These are phyloP conservation scores for Microstegium vimineum DNA, from an alignment of 176 grass and related monocot genomes.

Conservation along the genomic window DNA sequence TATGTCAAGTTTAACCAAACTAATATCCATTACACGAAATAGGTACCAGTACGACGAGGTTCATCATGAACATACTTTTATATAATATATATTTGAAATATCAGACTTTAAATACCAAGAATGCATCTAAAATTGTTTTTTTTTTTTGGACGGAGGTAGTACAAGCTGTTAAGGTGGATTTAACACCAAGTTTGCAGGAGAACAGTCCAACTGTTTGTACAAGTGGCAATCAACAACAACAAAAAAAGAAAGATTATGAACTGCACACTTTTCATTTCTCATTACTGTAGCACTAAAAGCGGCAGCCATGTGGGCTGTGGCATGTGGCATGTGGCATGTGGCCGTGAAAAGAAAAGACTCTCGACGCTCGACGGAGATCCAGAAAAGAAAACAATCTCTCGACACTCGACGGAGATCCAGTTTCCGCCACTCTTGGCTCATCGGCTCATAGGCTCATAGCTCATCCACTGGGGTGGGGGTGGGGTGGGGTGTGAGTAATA, in stretches of 20 bases:
- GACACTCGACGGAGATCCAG: background rate
- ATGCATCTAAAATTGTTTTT: too few relatives aligned
- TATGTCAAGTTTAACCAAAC: too few relatives aligned
- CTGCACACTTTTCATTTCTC: background rate
- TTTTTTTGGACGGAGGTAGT: too few relatives aligned
- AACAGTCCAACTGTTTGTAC: background rate
- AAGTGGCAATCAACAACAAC: background rate
- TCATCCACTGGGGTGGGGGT: background rate
- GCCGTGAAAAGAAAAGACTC: background rate
- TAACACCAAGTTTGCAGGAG: background rate
- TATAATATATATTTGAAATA: too few relatives aligned
- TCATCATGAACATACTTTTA: too few relatives aligned
- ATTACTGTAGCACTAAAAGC: background rate
- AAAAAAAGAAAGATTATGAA: background rate
- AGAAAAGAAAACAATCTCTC: background rate
- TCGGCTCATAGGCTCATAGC: background rate
- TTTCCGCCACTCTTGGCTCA: background rate
- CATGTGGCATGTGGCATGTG: too few relatives aligned
- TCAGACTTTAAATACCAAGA: too few relatives aligned
- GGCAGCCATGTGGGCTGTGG: background rate
- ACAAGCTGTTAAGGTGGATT: too few relatives aligned
- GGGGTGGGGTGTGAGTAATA: constrained; percentile 3
- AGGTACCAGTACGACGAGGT: too few relatives aligned
- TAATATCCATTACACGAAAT: too few relatives aligned
- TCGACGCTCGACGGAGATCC: too few relatives aligned